These are phyloP conservation scores for Aspergillus campestris DNA, from an alignment of 495 filamentous ascomycete species.

Conservation along the genomic window DNA sequence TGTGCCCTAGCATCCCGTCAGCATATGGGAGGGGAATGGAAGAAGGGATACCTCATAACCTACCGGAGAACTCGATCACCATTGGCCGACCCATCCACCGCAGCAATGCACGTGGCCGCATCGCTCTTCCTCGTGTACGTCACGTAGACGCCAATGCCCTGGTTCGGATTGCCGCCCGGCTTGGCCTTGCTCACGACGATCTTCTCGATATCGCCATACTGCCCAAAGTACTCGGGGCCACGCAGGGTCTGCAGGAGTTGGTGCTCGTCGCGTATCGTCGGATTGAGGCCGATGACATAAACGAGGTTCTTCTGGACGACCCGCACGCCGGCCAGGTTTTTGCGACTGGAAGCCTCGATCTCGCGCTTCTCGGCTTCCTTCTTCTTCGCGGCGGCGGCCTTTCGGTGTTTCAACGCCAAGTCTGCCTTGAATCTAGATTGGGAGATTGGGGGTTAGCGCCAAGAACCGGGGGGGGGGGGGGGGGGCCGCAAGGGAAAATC, in stretches of 20 bases:
- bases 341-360: constrained; percentile 87
- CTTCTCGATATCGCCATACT: constrained; percentile 97
- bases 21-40: constrained; percentile 2
- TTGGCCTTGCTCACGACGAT: constrained; percentile 97
- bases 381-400: constrained; percentile 81
- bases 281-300: constrained; percentile 91
- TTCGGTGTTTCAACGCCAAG: constrained; percentile 80
- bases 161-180: constrained; percentile 58
- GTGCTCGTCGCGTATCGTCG: constrained; percentile 83
- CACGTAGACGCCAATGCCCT: constrained; percentile 92
- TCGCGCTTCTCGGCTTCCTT: constrained; percentile 95
- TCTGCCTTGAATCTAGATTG: constrained; percentile 66
- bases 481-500: not conserved
- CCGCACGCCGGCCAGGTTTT: constrained; percentile 87
- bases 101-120: constrained; percentile 78
- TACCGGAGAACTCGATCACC: constrained; percentile 72
- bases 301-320: constrained; percentile 98
- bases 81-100: constrained; percentile 88
- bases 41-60: constrained; percentile 5
- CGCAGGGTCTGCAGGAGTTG: constrained; percentile 75
- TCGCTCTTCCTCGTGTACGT: constrained; percentile 86
- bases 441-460: constrained; percentile 14
- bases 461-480: constrained; percentile 7
- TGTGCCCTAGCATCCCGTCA: constrained; percentile 58
- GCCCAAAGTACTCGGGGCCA: constrained; percentile 87